Evolutionary conservation across 169 alveolate genomes (phyloP), one percentile per base, ranked within the genome.

Genomic region (Eimeria falciformis): DNA sequence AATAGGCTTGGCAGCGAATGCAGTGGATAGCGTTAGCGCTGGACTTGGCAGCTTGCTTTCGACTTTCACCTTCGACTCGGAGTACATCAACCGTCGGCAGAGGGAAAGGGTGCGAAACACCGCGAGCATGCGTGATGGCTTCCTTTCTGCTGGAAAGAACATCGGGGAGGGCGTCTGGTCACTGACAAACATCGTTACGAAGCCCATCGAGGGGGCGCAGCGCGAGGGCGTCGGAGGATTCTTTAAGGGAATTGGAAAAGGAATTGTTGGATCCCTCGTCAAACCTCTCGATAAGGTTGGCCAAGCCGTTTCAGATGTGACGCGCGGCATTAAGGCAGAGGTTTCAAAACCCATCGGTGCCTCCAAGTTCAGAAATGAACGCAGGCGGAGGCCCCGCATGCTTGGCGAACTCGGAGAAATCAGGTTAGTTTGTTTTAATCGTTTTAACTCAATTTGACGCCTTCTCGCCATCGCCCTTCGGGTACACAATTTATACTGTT

Each of bases 121-220:
- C 23, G 92, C 96, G 9, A 96, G 95, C 89, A 95, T 97, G 95
- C 94, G 96, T 27, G 97, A 97, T 90, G 98, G 98, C 3, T 94
- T 97, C 81, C 68, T 95, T 25, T 94, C 95, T 62, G 98, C 98
- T 33, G 97, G 97, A 3, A 96, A 96, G 84, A 95, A 96, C 91
- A 91, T 97, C 50, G 98, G 98, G 0, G 98, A 97, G 84, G 98
- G 98, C 17, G 94, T 97, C 77, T 93, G 96, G 91, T 94, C 97
- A 40, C 96, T 97, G 40, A 95, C 98, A 3, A 96, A 96, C 94
- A 95, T 97, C 88, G 97, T 97, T 45, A 97, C 98, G 25, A 97
- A 97, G 89, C 98, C 98, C 58, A 96, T 97, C 62, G 98, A 97
- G 79, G 98, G 98, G 33, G 98, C 98, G 23, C 98, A 97, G 84